Evolutionary conservation across 768 basidiomycete species (phyloP).

Genomic region (Rhodotorula sphaerocarpa): DNA sequence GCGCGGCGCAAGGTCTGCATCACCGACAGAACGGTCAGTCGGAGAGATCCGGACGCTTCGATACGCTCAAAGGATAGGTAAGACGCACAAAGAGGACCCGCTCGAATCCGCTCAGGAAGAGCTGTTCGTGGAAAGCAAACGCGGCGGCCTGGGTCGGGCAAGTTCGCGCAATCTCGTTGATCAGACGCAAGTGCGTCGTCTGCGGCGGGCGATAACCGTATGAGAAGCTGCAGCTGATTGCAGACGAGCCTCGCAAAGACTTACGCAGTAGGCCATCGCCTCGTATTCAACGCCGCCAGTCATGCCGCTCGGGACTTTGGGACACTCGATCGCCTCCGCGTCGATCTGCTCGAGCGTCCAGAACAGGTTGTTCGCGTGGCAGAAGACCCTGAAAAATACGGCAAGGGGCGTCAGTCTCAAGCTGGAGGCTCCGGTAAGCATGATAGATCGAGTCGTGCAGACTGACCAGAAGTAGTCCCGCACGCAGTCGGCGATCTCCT

Average conservation of each 20-base stretch:
- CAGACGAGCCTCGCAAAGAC: slow-evolving; percentile 41
- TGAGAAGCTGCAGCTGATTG: not conserved
- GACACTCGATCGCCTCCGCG: slow-evolving; percentile 74
- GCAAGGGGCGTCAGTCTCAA: too few species aligned
- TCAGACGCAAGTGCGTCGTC: slow-evolving; percentile 78
- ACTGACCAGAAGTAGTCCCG: slow-evolving; percentile 59
- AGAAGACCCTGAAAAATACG: slow-evolving; percentile 98
- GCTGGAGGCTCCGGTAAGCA: too few species aligned
- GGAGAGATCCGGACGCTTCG: too few species aligned
- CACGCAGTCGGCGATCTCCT: slow-evolving; percentile 79
- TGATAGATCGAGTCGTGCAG: too few species aligned
- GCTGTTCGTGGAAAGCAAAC: slow-evolving; percentile 69
- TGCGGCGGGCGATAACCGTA: slow-evolving; percentile 40
- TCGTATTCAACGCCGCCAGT: slow-evolving; percentile 98
- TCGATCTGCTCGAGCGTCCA: slow-evolving; percentile 81
- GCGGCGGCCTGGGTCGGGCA: slow-evolving; percentile 65
- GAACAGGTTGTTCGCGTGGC: slow-evolving; percentile 84
- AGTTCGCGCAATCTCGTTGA: slow-evolving; percentile 69
- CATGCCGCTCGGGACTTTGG: slow-evolving; percentile 91
- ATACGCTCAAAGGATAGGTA: too few species aligned
- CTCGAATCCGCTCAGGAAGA: slow-evolving; percentile 86
- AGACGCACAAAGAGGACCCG: slow-evolving; percentile 70
- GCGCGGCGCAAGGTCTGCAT: slow-evolving; percentile 87
- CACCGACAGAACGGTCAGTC: too few species aligned
- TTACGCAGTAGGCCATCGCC: slow-evolving; percentile 87